Base-by-base conservation (phyloP, 192 early-diverging fungal genomes). In the Thamnidium elegans region DNA sequence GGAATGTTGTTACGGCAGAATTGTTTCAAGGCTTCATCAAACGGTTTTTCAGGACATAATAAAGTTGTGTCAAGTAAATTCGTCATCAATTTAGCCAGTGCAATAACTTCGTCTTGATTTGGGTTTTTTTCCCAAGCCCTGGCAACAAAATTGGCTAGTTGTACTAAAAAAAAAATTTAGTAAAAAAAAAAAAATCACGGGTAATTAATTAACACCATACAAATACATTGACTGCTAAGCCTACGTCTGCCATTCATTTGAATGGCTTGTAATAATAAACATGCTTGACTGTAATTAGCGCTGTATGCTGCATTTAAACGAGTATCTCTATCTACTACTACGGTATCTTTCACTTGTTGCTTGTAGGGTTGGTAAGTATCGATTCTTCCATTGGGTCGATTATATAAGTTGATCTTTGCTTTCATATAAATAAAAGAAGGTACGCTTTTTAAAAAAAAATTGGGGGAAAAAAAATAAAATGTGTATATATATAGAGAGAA, bases 31-130 rank as follows among this genome's bases (percentile, higher is more conserved):
- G 68, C 48, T 53, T 61, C 54, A 20, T 67, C 52, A 36, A 75
- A 58, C 2, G 58, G 52, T 3, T 17, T 46, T 46, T 63, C 19
- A 30, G 53, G 10, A 8, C 36, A 66, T 0, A 71, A 44, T n/a
- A 42, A 50, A 50, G 71, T 73, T 4, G 58, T 73, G 20, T 47
- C 54, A 2, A 73, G 47, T n/a, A 73, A 20, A 44, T 67, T 62
- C 20, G 66, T 56, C 32, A 73, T 67, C 10, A 67, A 59, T 32
- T 53, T 36, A 11, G 47, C 47, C 19, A 67, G 23, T 34, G 46
- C 52, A 7, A 34, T 23, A 3, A 56, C 44, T 46, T 46, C 32
- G 15, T 44, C 19, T 10, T 39, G 32, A 19, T 23, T 17, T 10
- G 67, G 56, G 13, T 55, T 36, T 14, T 39, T 23, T 55, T 69